Evolutionary conservation across 2,329 filamentous ascomycete genomes (phyloP).

Genomic region (Fusarium sp.): DNA sequence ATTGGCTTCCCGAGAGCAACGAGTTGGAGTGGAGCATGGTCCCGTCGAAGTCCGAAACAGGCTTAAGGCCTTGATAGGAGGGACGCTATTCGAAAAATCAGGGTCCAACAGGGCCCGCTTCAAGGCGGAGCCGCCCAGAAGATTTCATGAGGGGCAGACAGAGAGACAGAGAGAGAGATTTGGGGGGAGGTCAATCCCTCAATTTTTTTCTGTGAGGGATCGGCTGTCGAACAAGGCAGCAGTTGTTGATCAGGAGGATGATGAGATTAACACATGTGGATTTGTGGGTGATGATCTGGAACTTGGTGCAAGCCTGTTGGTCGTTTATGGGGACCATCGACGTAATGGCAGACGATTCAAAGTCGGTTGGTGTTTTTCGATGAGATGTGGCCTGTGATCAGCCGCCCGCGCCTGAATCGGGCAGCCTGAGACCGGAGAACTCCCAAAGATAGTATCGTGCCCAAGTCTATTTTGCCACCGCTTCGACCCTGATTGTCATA

Average conservation of each 20-base stretch:
- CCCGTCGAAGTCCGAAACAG: not conserved
- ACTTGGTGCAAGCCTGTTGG: slow-evolving; percentile 2
- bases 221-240: not conserved
- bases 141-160: not conserved
- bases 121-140: slow-evolving; percentile 18
- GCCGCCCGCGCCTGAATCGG: not conserved
- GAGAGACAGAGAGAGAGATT: not conserved
- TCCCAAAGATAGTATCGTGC: not conserved
- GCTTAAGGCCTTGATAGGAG: not conserved
- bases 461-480: slow-evolving; percentile 11
- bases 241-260: not conserved
- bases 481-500: not conserved
- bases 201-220: not conserved
- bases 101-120: slow-evolving; percentile 6
- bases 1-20: not conserved
- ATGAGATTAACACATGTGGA: slow-evolving; percentile 2
- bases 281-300: slow-evolving; percentile 20
- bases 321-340: slow-evolving; percentile 4
- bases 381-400: not conserved
- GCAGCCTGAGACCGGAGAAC: not conserved
- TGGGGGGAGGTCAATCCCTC: not conserved
- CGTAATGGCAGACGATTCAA: not conserved
- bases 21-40: not conserved
- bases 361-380: slow-evolving; percentile 6
- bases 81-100: not conserved